These are phyloP conservation scores for Lanzia echinophila DNA, from an alignment of 2,329 filamentous ascomycete genomes.

Conservation along the genomic window DNA sequence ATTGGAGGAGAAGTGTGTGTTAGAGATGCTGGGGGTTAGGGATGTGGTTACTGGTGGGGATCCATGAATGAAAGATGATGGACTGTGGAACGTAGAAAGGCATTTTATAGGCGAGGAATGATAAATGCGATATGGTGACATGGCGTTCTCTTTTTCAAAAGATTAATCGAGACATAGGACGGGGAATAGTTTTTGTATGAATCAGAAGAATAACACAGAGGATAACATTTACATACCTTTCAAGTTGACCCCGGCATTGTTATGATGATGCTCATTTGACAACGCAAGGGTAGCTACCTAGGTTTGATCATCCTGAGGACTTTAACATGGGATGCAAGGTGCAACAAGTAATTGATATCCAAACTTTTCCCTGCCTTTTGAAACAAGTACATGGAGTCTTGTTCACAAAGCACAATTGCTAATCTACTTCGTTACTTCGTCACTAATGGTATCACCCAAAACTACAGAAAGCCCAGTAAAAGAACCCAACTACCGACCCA, in stretches of 20 bases:
- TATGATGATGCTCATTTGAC: too few species aligned
- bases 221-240: too few species aligned
- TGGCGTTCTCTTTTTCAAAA: not conserved
- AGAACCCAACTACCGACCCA: not conserved
- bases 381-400: too few species aligned
- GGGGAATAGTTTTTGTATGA: not conserved
- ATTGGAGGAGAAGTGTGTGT: constrained; percentile 70
- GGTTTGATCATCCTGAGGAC: too few species aligned
- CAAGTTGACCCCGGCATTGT: too few species aligned
- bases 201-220: too few species aligned
- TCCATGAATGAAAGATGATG: not conserved
- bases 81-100: too few species aligned
- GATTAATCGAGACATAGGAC: not conserved
- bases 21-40: constrained; percentile 46
- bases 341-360: too few species aligned
- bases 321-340: too few species aligned
- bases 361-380: too few species aligned
- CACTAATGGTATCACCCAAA: constrained; percentile 11
- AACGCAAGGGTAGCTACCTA: too few species aligned
- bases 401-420: not conserved
- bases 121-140: not conserved
- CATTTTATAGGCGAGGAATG: too few species aligned
- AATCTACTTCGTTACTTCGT: not conserved
- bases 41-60: constrained; percentile 25
- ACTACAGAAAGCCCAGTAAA: not conserved